Conservation (phyloP, 2,329 filamentous ascomycete species). For the Metarhizium humberi region DNA sequence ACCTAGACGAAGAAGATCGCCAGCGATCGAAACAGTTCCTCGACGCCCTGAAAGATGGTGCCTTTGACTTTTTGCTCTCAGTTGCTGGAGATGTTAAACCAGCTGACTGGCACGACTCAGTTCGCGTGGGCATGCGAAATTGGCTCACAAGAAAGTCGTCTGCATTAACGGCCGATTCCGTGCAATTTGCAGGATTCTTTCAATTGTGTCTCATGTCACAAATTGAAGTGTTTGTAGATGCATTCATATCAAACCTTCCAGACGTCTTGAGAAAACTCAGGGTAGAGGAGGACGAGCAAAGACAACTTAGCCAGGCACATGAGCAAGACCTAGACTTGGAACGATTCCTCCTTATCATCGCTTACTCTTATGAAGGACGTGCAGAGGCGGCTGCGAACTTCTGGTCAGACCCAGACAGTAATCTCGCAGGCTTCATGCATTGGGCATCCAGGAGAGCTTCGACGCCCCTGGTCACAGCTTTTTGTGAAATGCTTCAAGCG, state of each 20-base stretch:
- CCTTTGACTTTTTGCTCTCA: slow-evolving; percentile 84
- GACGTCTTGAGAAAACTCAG: slow-evolving; percentile 82
- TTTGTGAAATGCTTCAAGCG: slow-evolving; percentile 90
- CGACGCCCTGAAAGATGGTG: slow-evolving; percentile 74
- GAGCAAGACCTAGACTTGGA: slow-evolving; percentile 71
- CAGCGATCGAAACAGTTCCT: slow-evolving; percentile 65
- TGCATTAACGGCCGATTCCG: slow-evolving; percentile 55
- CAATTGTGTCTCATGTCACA: slow-evolving; percentile 66
- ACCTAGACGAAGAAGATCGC: slow-evolving; percentile 59
- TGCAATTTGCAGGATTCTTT: slow-evolving; percentile 63
- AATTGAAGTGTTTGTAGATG: slow-evolving; percentile 79
- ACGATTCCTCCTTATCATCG: slow-evolving; percentile 83
- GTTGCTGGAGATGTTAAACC: slow-evolving; percentile 73
- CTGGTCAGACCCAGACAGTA: slow-evolving; percentile 87
- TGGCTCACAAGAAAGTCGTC: slow-evolving; percentile 77
- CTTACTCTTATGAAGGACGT: slow-evolving; percentile 81
- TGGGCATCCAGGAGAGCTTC: slow-evolving; percentile 96
- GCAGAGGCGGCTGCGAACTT: slow-evolving; percentile 80
- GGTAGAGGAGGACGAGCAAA: slow-evolving; percentile 81
- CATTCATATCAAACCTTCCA: slow-evolving; percentile 90
- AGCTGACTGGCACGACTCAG: slow-evolving; percentile 80
- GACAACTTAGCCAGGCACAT: slow-evolving; percentile 55
- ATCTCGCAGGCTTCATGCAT: slow-evolving; percentile 86
- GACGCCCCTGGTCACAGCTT: slow-evolving; percentile 90
- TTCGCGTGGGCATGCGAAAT: slow-evolving; percentile 70